These are phyloP conservation scores for Helotiales sp. DNA, from an alignment of 2,329 filamentous ascomycete species.

Conservation along the genomic window DNA sequence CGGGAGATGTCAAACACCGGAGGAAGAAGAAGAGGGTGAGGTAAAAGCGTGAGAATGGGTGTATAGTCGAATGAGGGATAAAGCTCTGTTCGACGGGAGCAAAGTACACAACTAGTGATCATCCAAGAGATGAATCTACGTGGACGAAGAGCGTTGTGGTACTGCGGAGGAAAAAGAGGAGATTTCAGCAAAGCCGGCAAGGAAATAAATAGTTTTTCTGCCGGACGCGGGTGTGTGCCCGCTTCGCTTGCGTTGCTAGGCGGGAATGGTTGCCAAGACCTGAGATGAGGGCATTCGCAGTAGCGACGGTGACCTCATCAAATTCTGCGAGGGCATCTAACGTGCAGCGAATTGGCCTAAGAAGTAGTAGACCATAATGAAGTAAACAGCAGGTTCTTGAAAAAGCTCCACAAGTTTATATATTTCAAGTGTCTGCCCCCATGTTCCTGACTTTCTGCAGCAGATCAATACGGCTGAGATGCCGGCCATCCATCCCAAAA, in stretches of 20 bases:
- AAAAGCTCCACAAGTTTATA: too few relatives aligned
- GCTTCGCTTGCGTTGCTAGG: background rate
- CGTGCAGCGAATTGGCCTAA: background rate
- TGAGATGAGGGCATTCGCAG: background rate
- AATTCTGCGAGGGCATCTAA: background rate
- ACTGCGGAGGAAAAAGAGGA: background rate
- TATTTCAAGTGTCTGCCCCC: too few relatives aligned
- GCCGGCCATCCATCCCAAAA: too few relatives aligned
- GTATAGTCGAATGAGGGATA: background rate
- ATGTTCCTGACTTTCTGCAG: too few relatives aligned
- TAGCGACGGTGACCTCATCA: background rate
- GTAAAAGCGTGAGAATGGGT: background rate
- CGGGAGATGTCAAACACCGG: background rate
- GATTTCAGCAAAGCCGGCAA: background rate
- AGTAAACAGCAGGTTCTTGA: too few relatives aligned
- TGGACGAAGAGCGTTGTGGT: constrained; percentile 1
- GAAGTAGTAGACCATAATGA: background rate
- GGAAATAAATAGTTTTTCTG: background rate
- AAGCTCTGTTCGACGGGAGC: background rate
- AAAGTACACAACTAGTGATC: constrained; percentile 6
- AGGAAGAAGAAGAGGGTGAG: background rate
- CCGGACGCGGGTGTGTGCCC: background rate
- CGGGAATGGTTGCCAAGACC: background rate
- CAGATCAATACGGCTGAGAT: too few relatives aligned
- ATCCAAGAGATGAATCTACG: background rate